Evolutionary conservation across 768 basidiomycete species (phyloP).

Genomic region (Mycena kentingensis): DNA sequence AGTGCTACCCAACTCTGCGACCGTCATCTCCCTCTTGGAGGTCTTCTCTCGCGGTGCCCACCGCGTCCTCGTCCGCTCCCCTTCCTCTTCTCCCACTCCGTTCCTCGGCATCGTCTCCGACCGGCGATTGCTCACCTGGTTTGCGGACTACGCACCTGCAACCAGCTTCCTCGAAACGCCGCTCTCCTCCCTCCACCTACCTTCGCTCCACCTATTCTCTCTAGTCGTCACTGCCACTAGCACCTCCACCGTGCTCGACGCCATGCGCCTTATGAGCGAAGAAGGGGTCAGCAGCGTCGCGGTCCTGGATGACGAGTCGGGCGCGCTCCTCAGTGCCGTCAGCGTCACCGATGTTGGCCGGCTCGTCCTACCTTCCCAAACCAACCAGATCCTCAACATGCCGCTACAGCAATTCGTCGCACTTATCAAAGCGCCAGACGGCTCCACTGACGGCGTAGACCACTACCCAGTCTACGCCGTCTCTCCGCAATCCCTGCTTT

Average conservation of each 20-base stretch:
- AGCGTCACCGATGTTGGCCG: constrained; percentile 83
- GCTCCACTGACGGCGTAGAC: constrained; percentile 78
- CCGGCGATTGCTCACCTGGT: constrained; percentile 69
- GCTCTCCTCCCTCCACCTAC: constrained; percentile 57
- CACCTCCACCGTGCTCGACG: constrained; percentile 67
- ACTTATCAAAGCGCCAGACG: constrained; percentile 75
- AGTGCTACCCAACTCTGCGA: constrained; percentile 61
- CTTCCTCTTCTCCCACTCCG: constrained; percentile 51
- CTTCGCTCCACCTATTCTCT: constrained; percentile 62
- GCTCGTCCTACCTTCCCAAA: constrained; percentile 80
- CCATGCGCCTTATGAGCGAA: constrained; percentile 85
- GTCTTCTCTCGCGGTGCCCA: constrained; percentile 74
- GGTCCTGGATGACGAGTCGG: constrained; percentile 66
- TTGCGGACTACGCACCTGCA: constrained; percentile 54
- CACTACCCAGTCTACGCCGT: constrained; percentile 85
- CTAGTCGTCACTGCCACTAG: constrained; percentile 67
- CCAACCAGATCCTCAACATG: constrained; percentile 71
- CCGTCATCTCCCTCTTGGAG: constrained; percentile 59
- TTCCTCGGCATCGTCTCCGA: constrained; percentile 79
- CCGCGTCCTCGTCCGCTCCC: constrained; percentile 62
- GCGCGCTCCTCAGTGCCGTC: constrained; percentile 69
- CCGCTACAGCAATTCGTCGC: constrained; percentile 72
- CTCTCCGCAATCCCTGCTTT: constrained; percentile 59
- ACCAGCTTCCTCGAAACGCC: constrained; percentile 51
- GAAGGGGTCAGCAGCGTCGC: constrained; percentile 84